These are phyloP conservation scores for Calamus simplicifolius DNA, from an alignment of 176 grass and related monocot species.

Conservation along the genomic window DNA sequence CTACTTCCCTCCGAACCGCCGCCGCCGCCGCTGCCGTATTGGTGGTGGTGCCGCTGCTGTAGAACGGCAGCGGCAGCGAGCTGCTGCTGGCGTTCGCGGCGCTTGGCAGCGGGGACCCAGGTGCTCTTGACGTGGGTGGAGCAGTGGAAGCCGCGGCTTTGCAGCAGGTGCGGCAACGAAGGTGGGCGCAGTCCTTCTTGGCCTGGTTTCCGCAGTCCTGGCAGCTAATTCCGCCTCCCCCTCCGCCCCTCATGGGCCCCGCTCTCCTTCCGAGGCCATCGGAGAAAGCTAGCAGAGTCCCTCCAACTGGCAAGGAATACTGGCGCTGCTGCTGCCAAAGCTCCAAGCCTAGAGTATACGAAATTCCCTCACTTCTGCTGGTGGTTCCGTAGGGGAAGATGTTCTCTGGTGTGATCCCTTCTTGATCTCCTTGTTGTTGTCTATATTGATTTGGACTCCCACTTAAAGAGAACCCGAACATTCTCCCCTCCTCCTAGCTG, in stretches of 20 bases:
- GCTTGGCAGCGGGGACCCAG: conserved; percentile 81
- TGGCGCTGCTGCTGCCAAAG: conserved; percentile 72
- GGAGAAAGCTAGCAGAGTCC: conserved; percentile 28
- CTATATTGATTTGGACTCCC: conserved; percentile 36
- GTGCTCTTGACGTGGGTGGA: conserved; percentile 86
- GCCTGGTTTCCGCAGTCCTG: conserved; percentile 99
- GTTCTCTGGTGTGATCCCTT: conserved; percentile 24
- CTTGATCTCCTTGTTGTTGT: conserved; percentile 14
- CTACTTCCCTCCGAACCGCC: neutral
- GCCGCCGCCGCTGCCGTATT: neutral
- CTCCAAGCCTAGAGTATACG: conserved; percentile 41
- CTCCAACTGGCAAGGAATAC: conserved; percentile 17
- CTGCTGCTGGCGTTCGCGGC: conserved; percentile 82
- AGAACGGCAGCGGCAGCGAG: conserved; percentile 28
- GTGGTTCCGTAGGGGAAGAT: conserved; percentile 42
- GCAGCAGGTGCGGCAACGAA: conserved; percentile 92
- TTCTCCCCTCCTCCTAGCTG: conserved; percentile 24
- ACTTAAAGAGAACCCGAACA: conserved; percentile 93
- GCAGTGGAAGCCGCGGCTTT: conserved; percentile 78
- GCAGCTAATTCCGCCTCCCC: conserved; percentile 47
- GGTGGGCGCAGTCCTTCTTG: conserved; percentile 88
- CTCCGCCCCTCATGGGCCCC: neutral
- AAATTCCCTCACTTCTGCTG: neutral
- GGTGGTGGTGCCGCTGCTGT: neutral
- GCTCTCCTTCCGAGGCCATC: conserved; percentile 23